These are phyloP conservation scores for Penicillium sp. DNA, from an alignment of 2,329 filamentous ascomycete genomes.

Conservation along the genomic window DNA sequence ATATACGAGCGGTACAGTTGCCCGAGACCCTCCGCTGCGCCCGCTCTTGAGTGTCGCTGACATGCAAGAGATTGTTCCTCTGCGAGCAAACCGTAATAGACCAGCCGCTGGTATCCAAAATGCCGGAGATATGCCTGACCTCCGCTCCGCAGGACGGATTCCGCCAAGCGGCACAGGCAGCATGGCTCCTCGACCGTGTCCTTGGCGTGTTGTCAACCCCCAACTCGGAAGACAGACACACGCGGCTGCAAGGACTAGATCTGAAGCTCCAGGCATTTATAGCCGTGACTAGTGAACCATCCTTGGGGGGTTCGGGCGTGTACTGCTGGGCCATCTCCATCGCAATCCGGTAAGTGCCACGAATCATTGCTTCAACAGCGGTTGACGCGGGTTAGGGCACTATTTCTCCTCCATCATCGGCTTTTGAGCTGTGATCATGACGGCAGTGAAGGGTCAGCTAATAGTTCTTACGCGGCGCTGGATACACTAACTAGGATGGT, in stretches of 20 bases:
- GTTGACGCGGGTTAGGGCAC: neutral
- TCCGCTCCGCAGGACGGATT: conserved; percentile 18
- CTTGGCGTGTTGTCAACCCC: conserved; percentile 22
- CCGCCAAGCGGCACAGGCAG: conserved; percentile 28
- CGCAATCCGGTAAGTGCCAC: neutral
- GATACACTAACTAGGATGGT: conserved; percentile 31
- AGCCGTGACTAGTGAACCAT: neutral
- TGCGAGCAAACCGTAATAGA: neutral
- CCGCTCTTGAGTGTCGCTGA: neutral
- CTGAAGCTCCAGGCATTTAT: neutral
- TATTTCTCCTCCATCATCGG: neutral
- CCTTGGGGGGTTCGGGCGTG: neutral
- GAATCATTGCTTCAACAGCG: neutral
- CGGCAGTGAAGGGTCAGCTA: neutral
- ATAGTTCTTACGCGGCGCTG: conserved; percentile 22
- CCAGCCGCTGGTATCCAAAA: neutral
- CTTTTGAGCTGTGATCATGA: conserved; percentile 1
- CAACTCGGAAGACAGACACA: neutral
- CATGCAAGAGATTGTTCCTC: neutral
- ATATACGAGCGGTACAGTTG: conserved; percentile 34
- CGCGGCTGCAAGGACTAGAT: neutral
- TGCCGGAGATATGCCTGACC: neutral
- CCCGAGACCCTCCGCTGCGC: neutral
- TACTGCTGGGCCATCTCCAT: neutral
- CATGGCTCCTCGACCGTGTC: conserved; percentile 30